Conservation (phyloP, 1,139 yeast species). For the Hanseniaspora sp. region DNA sequence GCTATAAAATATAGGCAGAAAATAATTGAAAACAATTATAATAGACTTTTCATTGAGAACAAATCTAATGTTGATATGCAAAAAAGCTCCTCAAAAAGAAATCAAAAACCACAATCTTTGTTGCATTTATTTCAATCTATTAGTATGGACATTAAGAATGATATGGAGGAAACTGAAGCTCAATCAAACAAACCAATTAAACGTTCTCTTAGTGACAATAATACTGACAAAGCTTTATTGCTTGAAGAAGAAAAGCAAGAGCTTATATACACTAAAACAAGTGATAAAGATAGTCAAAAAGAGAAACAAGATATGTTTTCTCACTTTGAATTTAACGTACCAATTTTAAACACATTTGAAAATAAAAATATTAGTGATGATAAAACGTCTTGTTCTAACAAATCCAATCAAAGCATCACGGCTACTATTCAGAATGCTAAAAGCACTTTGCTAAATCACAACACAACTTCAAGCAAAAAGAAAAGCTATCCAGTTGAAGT, state of each 20-base stretch:
- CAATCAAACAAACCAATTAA: not conserved
- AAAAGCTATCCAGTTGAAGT: conserved; percentile 15
- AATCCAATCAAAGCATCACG: conserved; percentile 14
- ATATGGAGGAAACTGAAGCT: not conserved
- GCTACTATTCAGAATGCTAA: conserved; percentile 16
- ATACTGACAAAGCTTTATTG: not conserved
- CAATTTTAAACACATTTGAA: not conserved
- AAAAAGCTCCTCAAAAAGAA: not conserved
- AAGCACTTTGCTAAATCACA: conserved; percentile 14
- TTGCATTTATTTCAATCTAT: conserved; percentile 15
- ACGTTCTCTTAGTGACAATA: not conserved
- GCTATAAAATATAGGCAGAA: conserved; percentile 4
- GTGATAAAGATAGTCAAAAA: not conserved
- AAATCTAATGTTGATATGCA: not conserved
- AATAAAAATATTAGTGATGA: not conserved
- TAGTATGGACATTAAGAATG: conserved; percentile 4
- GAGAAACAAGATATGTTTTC: not conserved
- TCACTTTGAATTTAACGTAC: conserved; percentile 6
- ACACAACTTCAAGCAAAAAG: conserved; percentile 9
- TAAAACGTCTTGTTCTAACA: not conserved
- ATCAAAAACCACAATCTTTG: conserved; percentile 18
- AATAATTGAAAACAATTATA: not conserved
- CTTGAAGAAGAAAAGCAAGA: not conserved
- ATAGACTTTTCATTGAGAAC: not conserved
- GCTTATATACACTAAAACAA: not conserved